phyloP scores from a whole-genome alignment of 2,329 filamentous ascomycete species.

The Colletotrichum sp. region DNA sequence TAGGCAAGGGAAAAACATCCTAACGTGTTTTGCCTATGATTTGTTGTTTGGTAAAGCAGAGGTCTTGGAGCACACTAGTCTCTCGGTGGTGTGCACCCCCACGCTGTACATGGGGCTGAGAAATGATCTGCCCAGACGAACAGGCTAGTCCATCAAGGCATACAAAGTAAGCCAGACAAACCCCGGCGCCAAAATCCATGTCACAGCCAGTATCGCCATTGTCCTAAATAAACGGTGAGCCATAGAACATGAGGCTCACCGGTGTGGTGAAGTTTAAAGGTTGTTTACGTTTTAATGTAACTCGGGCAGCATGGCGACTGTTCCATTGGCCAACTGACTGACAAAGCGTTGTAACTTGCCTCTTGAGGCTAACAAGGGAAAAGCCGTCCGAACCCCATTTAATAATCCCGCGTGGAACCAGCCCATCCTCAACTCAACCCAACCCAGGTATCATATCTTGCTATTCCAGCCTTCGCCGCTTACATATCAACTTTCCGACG shows the following conservation, averaged over 20 bases:
- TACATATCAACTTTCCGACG: accelerated
- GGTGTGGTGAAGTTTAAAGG: neutral
- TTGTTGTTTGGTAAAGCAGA: accelerated
- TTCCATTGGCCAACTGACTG: neutral
- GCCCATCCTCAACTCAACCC: too few relatives aligned
- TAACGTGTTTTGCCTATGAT: accelerated
- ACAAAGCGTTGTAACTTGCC: neutral
- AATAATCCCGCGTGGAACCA: neutral
- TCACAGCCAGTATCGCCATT: neutral
- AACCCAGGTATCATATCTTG: too few relatives aligned
- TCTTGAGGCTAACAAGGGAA: neutral
- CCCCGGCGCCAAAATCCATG: accelerated
- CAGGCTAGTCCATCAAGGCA: neutral
- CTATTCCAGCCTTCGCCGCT: neutral
- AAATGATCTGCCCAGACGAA: neutral
- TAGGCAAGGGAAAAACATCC: neutral
- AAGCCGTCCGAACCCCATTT: neutral
- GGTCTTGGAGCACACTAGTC: neutral
- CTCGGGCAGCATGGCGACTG: neutral
- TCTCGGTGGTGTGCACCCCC: neutral
- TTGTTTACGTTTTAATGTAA: neutral
- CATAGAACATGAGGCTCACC: neutral
- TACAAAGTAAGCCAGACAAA: neutral
- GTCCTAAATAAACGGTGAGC: neutral
- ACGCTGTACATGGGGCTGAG: neutral